Evolutionary conservation across 805 yeast genomes (phyloP), one percentile per base, ranked within the genome.

Genomic region (Candida ovalis): DNA sequence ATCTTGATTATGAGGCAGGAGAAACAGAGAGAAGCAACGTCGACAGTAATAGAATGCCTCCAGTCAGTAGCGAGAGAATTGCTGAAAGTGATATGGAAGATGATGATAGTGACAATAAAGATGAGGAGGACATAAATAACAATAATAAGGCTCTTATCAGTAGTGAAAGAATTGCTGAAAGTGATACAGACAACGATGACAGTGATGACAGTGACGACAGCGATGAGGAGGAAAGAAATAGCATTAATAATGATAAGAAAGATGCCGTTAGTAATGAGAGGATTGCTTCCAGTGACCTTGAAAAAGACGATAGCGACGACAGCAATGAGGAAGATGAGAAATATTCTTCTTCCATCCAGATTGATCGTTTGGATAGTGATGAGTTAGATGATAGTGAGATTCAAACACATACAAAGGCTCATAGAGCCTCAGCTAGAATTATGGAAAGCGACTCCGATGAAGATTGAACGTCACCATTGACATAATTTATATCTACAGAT

Each of bases 111-210:
- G 10, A 37, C n/a, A 40, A 22, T 1, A 18, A 42, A 21, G 40
- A 27, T 21, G 47, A 44, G 25, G 51, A 53, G 35, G 53, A 48
- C 22, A 42, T 37, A 27, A 43, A 41, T 9, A 42, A 18, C 32
- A 18, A 8, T 1, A 18, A 8, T 0, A 10, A 9, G 10, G 33
- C 37, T 4, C 22, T 30, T 19, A 10, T 38, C 3, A 45, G 40
- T 39, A 41, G 25, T 8, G 43, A 48, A 27, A 38, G 33, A 21
- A 30, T 48, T 8, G 44, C 24, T 23, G 46, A 28, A 15, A 38
- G 41, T 39, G 52, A 46, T 38, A 8, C 32, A 21, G 47, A 39
- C 13, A 44, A 45, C 22, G 45, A 40, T 13, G 46, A 18, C 3
- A 41, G 30, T 3, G 18, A 41, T 27, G 42, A 25, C 4, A 22